Evolutionary conservation across 352 stramenopile genomes (phyloP), one percentile per base, ranked within the genome.

Genomic region (Pythium periplocum): DNA sequence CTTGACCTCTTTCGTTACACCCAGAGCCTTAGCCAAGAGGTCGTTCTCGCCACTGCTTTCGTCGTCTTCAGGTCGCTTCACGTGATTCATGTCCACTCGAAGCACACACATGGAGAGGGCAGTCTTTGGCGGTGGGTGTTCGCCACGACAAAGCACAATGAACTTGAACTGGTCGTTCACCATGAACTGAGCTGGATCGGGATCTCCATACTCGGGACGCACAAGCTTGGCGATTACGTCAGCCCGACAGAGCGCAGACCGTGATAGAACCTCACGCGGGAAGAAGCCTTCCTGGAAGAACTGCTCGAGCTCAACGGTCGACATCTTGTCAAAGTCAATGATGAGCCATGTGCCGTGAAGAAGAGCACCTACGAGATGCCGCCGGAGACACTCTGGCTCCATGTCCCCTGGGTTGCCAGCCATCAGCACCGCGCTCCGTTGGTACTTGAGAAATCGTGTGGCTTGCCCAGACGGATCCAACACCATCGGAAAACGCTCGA

Each of bases 391-490:
- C 35, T 87, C 67, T 9, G 67, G 60, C 4, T 71, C 62, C 73
- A 91, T 91, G 45, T 95, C 83, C 1, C 48, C 35, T 4, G 73
- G 83, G 40, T 86, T 93, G n/a, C 72, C 76, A 0, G 68, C 78
- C 62, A 93, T 72, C n/a, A 97, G 71, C 42, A 91, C 86, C 7
- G 73, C 71, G 10, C 88, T 87, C 2, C 83, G 83, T 59, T 97
- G 89, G 64, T 97, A 97, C 51, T 93, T 88, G 53, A 97, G 82
- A 42, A 96, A 96, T 2, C 86, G 78, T 32, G 71, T 76, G 9
- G 83, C 89, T 62, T 96, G 79, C 1, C 76, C 83, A 2, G 71
- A 73, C 0, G 78, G 64, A 44, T 97, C 90, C 11, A 96, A 55
- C 11, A 97, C 61, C n/a, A 97, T 56, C 11, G 87, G 87, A 59